Conservation (phyloP, 352 stramenopile species). For the Lagenidium giganteum region DNA sequence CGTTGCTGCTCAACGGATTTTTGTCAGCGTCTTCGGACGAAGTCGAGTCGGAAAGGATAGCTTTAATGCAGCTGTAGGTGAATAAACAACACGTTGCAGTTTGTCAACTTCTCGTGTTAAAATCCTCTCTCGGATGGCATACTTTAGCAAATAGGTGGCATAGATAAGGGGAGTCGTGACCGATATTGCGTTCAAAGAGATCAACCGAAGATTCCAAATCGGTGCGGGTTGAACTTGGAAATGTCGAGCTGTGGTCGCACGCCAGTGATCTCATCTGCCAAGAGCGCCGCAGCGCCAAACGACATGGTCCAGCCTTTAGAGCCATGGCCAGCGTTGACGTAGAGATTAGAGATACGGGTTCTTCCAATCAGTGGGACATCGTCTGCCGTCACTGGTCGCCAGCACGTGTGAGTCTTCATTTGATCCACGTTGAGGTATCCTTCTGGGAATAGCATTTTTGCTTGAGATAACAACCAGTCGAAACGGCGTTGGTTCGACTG, state of each 20-base stretch:
- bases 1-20: constrained; percentile 27
- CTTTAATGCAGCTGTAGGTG: too few species aligned
- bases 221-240: constrained; percentile 74
- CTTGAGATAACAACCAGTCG: constrained; percentile 71
- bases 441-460: constrained; percentile 76
- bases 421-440: constrained; percentile 73
- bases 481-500: constrained; percentile 57
- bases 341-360: constrained; percentile 78
- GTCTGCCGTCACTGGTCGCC: constrained; percentile 77
- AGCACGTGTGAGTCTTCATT: constrained; percentile 80
- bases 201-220: too few species aligned
- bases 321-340: constrained; percentile 80
- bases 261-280: constrained; percentile 81
- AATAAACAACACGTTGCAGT: too few species aligned
- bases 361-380: constrained; percentile 78
- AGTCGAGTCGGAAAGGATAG: constrained; percentile 28
- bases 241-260: constrained; percentile 75
- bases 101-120: too few species aligned
- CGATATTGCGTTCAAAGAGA: too few species aligned
- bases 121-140: too few species aligned
- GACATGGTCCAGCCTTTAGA: constrained; percentile 85
- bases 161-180: too few species aligned
- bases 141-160: too few species aligned
- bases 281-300: constrained; percentile 67
- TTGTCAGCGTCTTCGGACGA: constrained; percentile 19